These are phyloP conservation scores for Cucumis hystrix DNA, from an alignment of 306 rosid genomes.

Conservation along the genomic window DNA sequence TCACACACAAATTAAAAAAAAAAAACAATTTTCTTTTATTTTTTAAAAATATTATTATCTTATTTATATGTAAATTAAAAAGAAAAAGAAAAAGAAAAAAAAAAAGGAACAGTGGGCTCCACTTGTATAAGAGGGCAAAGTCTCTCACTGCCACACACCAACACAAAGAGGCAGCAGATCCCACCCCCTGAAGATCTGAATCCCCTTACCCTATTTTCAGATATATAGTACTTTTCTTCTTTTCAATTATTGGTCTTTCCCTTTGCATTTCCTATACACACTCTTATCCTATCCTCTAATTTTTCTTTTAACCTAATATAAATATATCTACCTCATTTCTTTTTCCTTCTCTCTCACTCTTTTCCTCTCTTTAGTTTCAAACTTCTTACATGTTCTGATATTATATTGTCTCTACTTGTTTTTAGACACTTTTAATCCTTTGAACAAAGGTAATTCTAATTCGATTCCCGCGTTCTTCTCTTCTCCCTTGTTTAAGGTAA, in stretches of 20 bases:
- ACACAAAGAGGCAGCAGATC: not conserved
- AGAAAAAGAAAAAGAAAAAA: not conserved
- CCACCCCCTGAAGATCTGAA: not conserved
- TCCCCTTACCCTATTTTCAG: not conserved
- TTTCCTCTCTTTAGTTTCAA: too few species aligned
- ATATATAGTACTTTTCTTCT: not conserved
- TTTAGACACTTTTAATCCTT: too few species aligned
- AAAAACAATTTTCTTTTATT: not conserved
- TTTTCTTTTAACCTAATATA: not conserved
- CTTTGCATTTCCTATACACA: not conserved
- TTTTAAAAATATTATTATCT: too few species aligned
- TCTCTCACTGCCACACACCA: not conserved
- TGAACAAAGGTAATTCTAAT: not conserved
- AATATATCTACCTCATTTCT: not conserved
- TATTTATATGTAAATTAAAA: too few species aligned
- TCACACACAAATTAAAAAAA: not conserved
- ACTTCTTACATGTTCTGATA: not conserved
- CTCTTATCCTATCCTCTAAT: not conserved
- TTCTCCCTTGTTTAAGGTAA: not conserved
- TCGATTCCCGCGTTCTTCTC: not conserved
- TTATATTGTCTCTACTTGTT: not conserved
- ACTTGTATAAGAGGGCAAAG: too few species aligned
- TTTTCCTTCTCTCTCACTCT: not conserved
- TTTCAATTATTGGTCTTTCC: slow-evolving; percentile 7
- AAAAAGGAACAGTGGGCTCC: not conserved